Conservation (phyloP, 495 filamentous ascomycete genomes). For the Penicillium lagena region DNA sequence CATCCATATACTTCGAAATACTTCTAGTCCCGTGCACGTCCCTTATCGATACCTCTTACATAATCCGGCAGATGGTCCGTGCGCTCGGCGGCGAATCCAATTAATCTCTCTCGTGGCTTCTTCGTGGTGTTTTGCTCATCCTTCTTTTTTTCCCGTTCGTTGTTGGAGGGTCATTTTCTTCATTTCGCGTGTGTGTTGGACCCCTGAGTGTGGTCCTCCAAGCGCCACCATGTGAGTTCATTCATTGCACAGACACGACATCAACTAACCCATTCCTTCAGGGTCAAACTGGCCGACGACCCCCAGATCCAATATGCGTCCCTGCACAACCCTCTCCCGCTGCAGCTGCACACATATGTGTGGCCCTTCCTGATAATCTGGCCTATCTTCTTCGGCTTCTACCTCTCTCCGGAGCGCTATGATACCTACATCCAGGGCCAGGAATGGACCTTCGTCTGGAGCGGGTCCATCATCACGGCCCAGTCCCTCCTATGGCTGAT, state of each 20-base stretch:
- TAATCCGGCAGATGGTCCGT: conserved; percentile 20
- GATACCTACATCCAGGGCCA: conserved; percentile 77
- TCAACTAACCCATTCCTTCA: conserved; percentile 22
- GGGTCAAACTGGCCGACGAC: conserved; percentile 81
- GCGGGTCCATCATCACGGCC: conserved; percentile 75
- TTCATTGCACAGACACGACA: conserved; percentile 7
- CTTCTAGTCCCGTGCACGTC: too few relatives aligned
- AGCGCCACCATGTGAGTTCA: conserved; percentile 32
- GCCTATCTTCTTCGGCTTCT: conserved; percentile 84
- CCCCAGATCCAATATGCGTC: conserved; percentile 81
- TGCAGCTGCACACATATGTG: conserved; percentile 76
- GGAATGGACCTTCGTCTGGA: conserved; percentile 97
- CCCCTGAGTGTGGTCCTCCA: conserved; percentile 29
- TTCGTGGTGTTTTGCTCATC: conserved; percentile 14
- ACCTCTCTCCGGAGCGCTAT: conserved; percentile 75
- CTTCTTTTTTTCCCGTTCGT: conserved; percentile 8
- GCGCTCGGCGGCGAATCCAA: conserved; percentile 26
- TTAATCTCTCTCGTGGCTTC: conserved; percentile 40
- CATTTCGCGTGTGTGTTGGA: conserved; percentile 7
- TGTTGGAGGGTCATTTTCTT: conserved; percentile 26
- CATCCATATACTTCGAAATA: too few relatives aligned
- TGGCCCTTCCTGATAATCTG: conserved; percentile 90
- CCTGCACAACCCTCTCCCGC: conserved; percentile 80
- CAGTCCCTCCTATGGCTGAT: conserved; percentile 91
- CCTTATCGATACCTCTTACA: conserved; percentile 1